Evolutionary conservation across 495 filamentous ascomycete genomes (phyloP).

Genomic region (Trypethelium eluteriae): DNA sequence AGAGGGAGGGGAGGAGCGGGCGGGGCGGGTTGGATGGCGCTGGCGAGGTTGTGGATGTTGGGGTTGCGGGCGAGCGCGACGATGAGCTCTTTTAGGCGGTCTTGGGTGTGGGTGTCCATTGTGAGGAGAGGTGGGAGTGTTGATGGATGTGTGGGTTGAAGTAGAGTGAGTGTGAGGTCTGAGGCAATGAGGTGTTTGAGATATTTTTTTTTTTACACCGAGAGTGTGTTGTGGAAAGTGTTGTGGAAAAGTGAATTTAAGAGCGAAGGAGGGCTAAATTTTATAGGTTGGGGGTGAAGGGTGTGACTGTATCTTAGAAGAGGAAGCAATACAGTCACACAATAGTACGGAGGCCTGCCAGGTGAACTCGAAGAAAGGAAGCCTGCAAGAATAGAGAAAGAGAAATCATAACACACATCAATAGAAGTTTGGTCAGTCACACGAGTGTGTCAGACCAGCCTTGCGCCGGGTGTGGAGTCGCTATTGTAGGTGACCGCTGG

Average conservation of each 20-base stretch:
- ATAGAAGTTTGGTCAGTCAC: background rate
- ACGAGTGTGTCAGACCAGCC: background rate
- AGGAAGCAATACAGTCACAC: background rate
- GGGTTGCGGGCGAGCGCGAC: background rate
- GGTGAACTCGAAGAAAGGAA: background rate
- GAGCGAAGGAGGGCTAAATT: background rate
- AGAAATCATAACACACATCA: background rate
- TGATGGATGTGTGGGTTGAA: background rate
- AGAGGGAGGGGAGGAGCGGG: background rate
- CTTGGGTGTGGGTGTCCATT: background rate
- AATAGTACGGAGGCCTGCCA: background rate
- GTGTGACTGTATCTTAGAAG: background rate
- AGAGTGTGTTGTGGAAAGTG: background rate
- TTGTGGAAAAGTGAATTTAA: background rate
- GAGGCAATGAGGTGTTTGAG: background rate
- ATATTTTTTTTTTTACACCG: background rate
- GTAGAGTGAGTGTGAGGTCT: background rate
- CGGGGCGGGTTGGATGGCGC: background rate
- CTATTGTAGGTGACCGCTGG: conserved; percentile 4
- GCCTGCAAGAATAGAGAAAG: background rate
- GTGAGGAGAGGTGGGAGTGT: background rate
- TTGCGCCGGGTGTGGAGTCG: background rate
- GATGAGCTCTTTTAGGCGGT: conserved; percentile 3
- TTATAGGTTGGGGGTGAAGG: background rate
- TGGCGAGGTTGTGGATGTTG: background rate